A percentile compares a stretch with the other conserved stretches of the same genome.
phyloP scores from a whole-genome alignment of 2,329 filamentous ascomycete species.

The Aspergillus proliferans region DNA sequence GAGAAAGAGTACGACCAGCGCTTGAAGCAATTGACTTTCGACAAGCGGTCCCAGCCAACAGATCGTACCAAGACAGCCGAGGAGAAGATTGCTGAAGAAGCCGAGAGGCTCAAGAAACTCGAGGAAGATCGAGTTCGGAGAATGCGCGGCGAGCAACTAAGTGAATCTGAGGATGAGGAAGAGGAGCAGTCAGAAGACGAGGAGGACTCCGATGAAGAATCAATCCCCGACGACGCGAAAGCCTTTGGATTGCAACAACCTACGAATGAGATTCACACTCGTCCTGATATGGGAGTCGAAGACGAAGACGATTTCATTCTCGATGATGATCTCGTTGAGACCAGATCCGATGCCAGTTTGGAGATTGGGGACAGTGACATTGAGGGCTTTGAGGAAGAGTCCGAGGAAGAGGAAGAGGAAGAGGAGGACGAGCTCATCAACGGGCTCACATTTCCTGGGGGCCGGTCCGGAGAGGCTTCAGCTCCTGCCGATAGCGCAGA shows the following conservation, averaged over 20 bases:
- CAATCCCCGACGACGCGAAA: constrained; percentile 50
- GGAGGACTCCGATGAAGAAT: constrained; percentile 43
- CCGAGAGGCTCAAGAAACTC: constrained; percentile 67
- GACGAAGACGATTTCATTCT: constrained; percentile 93
- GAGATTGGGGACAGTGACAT: constrained; percentile 35
- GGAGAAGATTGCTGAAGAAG: constrained; percentile 72
- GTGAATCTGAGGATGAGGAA: constrained; percentile 57
- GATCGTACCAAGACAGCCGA: constrained; percentile 89
- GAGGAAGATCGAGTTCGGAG: constrained; percentile 76
- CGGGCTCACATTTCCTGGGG: constrained; percentile 49
- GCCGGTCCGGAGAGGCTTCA: constrained; percentile 13
- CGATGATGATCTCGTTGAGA: constrained; percentile 81
- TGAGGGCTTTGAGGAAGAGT: constrained; percentile 52
- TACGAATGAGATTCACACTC: constrained; percentile 28
- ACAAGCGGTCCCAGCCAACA: constrained; percentile 77
- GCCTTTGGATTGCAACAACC: constrained; percentile 57
- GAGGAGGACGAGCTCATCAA: constrained; percentile 66
- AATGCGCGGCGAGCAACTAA: constrained; percentile 77
- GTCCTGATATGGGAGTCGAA: constrained; percentile 61
- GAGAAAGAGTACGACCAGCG: constrained; percentile 85
- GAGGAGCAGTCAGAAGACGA: constrained; percentile 38
- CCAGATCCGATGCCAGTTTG: constrained; percentile 55
- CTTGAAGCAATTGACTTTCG: constrained; percentile 73
- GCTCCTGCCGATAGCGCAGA: constrained; percentile 38
- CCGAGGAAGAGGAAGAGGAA: constrained; percentile 46